Conservation (phyloP, 2,329 filamentous ascomycete genomes). For the Colletotrichum kahawae region DNA sequence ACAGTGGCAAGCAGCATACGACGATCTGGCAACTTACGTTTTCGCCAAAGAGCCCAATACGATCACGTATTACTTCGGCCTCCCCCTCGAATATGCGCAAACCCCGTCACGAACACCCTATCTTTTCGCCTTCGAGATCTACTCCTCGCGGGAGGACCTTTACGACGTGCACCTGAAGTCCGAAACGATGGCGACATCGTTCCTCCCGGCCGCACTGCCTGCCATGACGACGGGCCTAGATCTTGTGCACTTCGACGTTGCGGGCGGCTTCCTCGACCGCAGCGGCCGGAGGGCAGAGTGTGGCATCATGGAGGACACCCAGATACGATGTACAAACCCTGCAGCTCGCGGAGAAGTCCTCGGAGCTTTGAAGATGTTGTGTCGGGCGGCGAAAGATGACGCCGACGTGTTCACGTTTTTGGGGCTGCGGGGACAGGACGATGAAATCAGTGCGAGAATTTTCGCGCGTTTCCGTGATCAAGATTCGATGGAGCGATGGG, state of each 20-base stretch:
- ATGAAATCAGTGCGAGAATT: constrained; percentile 24
- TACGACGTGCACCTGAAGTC: constrained; percentile 29
- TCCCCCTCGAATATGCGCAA: constrained; percentile 32
- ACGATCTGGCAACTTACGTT: constrained; percentile 41
- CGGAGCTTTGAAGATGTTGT: constrained; percentile 21
- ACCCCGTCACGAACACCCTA: constrained; percentile 26
- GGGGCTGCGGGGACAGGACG: constrained; percentile 25
- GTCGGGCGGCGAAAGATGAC: constrained; percentile 22
- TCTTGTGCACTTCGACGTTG: constrained; percentile 26
- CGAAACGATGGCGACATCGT: constrained; percentile 22
- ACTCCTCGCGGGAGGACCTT: constrained; percentile 22
- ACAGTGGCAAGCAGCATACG: constrained; percentile 46
- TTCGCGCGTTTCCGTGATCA: constrained; percentile 27
- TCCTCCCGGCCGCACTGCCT: constrained; percentile 24
- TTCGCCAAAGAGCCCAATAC: constrained; percentile 37
- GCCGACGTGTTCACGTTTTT: constrained; percentile 26
- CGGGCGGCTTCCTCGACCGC: constrained; percentile 27
- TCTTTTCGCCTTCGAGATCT: constrained; percentile 29
- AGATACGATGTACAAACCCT: constrained; percentile 22
- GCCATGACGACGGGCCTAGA: constrained; percentile 28
- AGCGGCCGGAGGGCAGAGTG: constrained; percentile 24
- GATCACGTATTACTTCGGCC: constrained; percentile 47
- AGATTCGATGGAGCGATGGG: constrained; percentile 25
- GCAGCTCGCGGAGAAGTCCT: constrained; percentile 19
- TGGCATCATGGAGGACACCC: constrained; percentile 27